phyloP scores from a whole-genome alignment of 2,329 filamentous ascomycete genomes.

The Ceratocystis cacaofunesta region DNA sequence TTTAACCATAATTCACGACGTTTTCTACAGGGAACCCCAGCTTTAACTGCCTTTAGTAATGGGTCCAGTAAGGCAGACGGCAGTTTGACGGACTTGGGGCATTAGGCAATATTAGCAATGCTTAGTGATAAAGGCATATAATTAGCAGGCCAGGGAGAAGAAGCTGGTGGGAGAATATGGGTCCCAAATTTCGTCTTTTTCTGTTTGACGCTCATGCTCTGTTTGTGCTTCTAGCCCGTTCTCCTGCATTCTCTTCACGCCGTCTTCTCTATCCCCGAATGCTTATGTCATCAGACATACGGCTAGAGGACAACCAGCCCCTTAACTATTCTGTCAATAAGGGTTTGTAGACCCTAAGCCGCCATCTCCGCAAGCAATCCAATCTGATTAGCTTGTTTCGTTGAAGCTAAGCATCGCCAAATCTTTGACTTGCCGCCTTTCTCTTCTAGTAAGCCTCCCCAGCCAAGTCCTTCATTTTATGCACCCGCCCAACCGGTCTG shows the following conservation, averaged over 20 bases:
- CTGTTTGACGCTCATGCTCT: not conserved
- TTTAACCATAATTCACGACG: not conserved
- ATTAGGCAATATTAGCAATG: not conserved
- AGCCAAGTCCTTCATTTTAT: too few species aligned
- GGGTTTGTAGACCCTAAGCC: not conserved
- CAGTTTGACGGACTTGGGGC: not conserved
- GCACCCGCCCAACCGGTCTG: too few species aligned
- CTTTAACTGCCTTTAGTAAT: not conserved
- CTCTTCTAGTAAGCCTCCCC: not conserved
- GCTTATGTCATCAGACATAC: not conserved
- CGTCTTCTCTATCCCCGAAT: not conserved
- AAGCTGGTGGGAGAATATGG: not conserved
- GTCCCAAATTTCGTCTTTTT: not conserved
- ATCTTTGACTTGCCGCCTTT: not conserved
- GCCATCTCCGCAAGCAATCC: not conserved
- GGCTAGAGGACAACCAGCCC: too few species aligned
- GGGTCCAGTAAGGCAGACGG: not conserved
- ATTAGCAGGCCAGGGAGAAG: not conserved
- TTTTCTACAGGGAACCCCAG: slow-evolving; percentile 7
- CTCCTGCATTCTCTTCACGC: not conserved
- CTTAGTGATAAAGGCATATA: not conserved
- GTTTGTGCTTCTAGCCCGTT: not conserved
- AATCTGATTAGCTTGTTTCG: not conserved
- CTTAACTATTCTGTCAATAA: too few species aligned
- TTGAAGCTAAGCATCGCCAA: not conserved